phyloP scores from a whole-genome alignment of 164 flowering plant species.

The Aristolochia contorta region DNA sequence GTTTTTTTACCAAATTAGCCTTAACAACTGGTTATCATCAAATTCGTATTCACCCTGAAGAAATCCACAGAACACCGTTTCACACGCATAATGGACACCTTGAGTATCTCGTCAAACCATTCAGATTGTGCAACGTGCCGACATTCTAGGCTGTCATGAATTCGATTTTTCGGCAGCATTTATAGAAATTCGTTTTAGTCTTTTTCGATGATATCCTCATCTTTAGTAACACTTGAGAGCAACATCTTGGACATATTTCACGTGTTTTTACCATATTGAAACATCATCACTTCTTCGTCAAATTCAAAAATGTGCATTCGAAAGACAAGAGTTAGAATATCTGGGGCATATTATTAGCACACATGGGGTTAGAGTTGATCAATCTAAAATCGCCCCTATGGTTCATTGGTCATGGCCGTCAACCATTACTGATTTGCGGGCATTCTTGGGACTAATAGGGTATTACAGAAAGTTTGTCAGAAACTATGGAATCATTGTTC shows the following conservation, averaged over 20 bases:
- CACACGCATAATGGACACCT: slow-evolving; percentile 5
- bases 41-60: too few species aligned
- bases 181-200: slow-evolving; percentile 3
- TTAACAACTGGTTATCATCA: not conserved
- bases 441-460: slow-evolving; percentile 7
- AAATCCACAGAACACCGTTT: slow-evolving; percentile 8
- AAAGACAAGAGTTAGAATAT: not conserved
- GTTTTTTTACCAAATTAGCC: not conserved
- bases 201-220: slow-evolving; percentile 7
- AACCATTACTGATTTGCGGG: not conserved
- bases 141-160: slow-evolving; percentile 10
- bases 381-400: not conserved
- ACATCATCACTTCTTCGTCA: slow-evolving; percentile 6
- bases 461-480: slow-evolving; percentile 10
- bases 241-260: slow-evolving; percentile 4
- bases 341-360: slow-evolving; percentile 8
- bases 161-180: not conserved
- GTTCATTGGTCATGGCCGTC: slow-evolving; percentile 3
- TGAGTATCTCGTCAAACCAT: slow-evolving; percentile 1
- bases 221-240: not conserved
- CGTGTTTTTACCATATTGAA: not conserved
- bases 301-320: slow-evolving; percentile 11
- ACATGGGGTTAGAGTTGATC: not conserved
- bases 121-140: slow-evolving; percentile 6
- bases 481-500: not conserved